Conservation (phyloP, 306 rosid genomes). For the Vigna reflexopilosa region DNA sequence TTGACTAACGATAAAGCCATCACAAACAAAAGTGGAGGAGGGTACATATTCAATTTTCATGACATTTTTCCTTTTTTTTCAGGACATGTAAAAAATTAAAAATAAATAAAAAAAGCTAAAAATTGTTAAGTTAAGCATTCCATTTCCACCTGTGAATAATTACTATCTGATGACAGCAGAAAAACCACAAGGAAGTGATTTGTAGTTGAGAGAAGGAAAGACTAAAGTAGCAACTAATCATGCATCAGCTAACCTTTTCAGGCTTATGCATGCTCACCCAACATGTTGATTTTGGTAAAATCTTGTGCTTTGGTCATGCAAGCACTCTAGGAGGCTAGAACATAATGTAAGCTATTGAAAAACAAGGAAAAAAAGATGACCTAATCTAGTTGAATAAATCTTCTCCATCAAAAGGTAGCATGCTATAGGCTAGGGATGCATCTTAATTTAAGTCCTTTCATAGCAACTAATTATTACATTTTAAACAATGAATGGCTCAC, state of each 20-base stretch:
- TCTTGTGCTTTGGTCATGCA: constrained; percentile 26
- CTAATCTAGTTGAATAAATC: constrained; percentile 43
- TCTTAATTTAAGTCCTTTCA: constrained; percentile 16
- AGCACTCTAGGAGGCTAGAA: constrained; percentile 36
- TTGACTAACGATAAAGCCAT: constrained; percentile 49
- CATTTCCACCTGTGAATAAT: constrained; percentile 13
- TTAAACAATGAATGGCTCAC: constrained; percentile 38
- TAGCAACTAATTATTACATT: constrained; percentile 6
- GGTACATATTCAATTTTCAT: constrained; percentile 36
- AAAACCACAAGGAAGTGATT: constrained; percentile 32
- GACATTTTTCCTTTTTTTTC: background rate
- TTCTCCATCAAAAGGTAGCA: constrained; percentile 36
- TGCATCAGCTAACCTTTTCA: constrained; percentile 35
- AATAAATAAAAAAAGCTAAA: too few species aligned
- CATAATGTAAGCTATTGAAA: constrained; percentile 28
- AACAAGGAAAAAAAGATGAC: constrained; percentile 25
- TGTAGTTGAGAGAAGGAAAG: constrained; percentile 25
- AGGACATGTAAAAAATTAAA: constrained; percentile 1
- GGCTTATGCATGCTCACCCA: constrained; percentile 30
- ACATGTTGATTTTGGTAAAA: constrained; percentile 35
- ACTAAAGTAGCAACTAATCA: constrained; percentile 34
- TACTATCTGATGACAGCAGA: constrained; percentile 40
- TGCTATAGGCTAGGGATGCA: constrained; percentile 25
- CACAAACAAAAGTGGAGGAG: constrained; percentile 37
- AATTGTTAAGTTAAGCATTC: constrained; percentile 11